Evolutionary conservation across 208 protist species (phyloP).

Genomic region (Trypanosoma congolense): DNA sequence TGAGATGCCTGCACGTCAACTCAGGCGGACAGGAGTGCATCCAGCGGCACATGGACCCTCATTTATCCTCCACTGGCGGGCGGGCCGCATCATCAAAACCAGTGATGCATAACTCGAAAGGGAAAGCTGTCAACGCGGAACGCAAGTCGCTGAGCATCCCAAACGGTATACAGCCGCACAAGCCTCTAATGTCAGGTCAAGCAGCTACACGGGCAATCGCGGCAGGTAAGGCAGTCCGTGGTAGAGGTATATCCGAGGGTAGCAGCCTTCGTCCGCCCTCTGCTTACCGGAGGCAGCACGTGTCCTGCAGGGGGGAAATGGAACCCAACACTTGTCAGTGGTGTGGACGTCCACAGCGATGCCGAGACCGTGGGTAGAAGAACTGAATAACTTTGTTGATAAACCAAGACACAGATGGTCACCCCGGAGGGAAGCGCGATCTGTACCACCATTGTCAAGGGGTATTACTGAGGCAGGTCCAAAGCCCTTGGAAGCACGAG

Average conservation of each 20-base stretch:
- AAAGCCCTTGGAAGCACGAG: not conserved
- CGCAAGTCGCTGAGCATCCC: not conserved
- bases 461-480: not conserved
- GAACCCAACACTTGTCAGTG: too few relatives aligned
- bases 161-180: not conserved
- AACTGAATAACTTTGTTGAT: too few relatives aligned
- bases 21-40: not conserved
- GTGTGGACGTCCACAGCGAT: too few relatives aligned
- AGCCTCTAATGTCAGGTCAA: not conserved
- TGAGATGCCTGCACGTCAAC: too few relatives aligned
- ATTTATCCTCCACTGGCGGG: not conserved
- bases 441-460: conserved; percentile 1
- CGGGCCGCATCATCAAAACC: not conserved
- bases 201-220: not conserved
- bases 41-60: not conserved
- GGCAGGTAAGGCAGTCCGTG: not conserved
- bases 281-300: not conserved
- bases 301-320: too few relatives aligned
- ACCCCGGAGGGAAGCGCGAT: conserved; percentile 4
- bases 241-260: not conserved
- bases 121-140: not conserved
- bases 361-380: too few relatives aligned
- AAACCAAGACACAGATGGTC: not conserved
- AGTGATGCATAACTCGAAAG: not conserved
- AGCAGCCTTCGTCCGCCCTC: not conserved